phyloP scores from a whole-genome alignment of 106 monocot genomes.

The Iris macrosiphon region DNA sequence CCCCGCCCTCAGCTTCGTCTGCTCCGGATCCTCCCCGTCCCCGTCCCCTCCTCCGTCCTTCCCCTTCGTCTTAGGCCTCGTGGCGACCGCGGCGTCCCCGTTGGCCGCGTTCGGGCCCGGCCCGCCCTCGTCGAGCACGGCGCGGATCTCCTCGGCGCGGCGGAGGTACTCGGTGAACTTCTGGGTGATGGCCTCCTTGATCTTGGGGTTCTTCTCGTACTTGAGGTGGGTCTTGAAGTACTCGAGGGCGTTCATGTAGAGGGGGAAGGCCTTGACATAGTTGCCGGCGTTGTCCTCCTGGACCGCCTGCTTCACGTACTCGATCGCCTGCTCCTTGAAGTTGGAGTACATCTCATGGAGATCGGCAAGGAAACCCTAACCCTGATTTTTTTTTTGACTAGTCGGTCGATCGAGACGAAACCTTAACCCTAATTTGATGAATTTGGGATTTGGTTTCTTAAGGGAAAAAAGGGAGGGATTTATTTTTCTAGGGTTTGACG shows the following conservation, averaged over 20 bases:
- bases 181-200: conserved; percentile 85
- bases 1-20: conserved; percentile 70
- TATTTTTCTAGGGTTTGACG: too few species aligned
- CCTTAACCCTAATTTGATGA: too few species aligned
- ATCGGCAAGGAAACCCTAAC: too few species aligned
- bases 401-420: too few species aligned
- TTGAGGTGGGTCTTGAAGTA: conserved; percentile 90
- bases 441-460: too few species aligned
- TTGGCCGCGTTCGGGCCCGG: conserved; percentile 34
- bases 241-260: conserved; percentile 92
- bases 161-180: conserved; percentile 94
- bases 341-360: conserved; percentile 43
- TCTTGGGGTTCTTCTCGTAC: conserved; percentile 74
- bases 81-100: conserved; percentile 64
- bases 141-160: conserved; percentile 88
- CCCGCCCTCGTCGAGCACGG: conserved; percentile 78
- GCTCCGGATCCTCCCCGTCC: conserved; percentile 66
- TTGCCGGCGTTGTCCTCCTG: conserved; percentile 91
- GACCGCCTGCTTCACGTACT: conserved; percentile 87
- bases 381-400: too few species aligned
- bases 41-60: conserved; percentile 65
- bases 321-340: conserved; percentile 94
- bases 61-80: conserved; percentile 60
- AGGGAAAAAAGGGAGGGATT: too few species aligned
- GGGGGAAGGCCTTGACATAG: conserved; percentile 86